phyloP scores from a whole-genome alignment of 2,329 filamentous ascomycete species.

The Paracoccidioides brasiliensis region DNA sequence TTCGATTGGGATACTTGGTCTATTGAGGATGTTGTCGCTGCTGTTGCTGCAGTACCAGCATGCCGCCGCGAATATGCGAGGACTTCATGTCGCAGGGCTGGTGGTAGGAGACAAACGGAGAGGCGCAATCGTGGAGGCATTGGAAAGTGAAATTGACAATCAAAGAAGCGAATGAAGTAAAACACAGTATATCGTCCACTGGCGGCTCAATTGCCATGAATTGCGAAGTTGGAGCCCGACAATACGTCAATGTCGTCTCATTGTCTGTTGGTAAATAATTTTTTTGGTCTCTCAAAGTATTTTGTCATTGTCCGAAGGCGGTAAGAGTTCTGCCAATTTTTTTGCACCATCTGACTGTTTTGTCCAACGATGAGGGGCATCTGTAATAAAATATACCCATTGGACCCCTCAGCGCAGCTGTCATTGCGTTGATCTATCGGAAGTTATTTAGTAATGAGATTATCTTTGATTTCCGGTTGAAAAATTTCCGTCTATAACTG shows the following conservation, averaged over 20 bases:
- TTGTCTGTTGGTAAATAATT: not conserved
- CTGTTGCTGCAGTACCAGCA: conserved; percentile 3
- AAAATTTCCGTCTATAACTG: not conserved
- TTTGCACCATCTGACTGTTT: conserved; percentile 1
- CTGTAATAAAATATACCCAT: not conserved
- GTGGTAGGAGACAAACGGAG: conserved; percentile 21
- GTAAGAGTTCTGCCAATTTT: conserved; percentile 3
- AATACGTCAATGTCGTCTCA: not conserved
- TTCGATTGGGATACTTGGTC: conserved; percentile 34
- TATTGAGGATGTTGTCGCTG: conserved; percentile 34
- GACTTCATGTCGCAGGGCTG: conserved; percentile 24
- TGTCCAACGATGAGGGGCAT: not conserved
- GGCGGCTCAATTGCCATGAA: not conserved
- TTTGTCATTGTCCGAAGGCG: not conserved
- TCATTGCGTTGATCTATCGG: not conserved
- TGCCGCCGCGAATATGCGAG: not conserved
- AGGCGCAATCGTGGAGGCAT: conserved; percentile 44
- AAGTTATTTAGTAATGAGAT: not conserved
- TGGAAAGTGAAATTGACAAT: conserved; percentile 10
- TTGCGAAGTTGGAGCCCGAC: not conserved
- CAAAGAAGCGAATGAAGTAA: not conserved
- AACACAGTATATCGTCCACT: not conserved
- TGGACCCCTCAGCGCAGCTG: not conserved
- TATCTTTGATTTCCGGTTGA: no score
- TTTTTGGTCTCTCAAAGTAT: not conserved